phyloP scores from a whole-genome alignment of 2,329 filamentous ascomycete genomes.

The Immersiporthe knoxdaviesiana region DNA sequence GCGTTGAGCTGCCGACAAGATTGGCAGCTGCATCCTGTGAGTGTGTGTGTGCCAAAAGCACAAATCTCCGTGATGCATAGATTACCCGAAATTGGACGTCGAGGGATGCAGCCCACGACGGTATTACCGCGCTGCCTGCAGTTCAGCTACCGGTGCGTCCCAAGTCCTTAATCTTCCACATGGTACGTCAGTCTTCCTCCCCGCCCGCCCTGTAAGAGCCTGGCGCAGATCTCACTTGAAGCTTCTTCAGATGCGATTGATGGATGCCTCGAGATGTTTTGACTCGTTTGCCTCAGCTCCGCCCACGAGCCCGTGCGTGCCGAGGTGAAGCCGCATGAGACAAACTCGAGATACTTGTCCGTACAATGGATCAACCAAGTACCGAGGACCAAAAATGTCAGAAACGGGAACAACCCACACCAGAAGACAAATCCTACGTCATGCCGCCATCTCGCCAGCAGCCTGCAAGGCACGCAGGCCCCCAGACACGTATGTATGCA shows the following conservation, averaged over 20 bases:
- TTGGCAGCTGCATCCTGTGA: constrained; percentile 1
- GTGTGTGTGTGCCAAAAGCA: constrained; percentile 5
- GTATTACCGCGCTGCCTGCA: neutral
- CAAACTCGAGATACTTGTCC: neutral
- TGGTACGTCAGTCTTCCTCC: constrained; percentile 13
- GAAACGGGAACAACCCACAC: neutral
- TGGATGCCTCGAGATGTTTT: constrained; percentile 10
- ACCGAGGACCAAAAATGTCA: neutral
- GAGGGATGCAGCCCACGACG: constrained; percentile 6
- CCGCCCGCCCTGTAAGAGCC: neutral
- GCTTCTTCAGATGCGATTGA: constrained; percentile 9
- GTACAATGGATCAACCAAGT: neutral
- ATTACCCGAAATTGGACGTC: constrained; percentile 20
- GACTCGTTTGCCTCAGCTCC: constrained; percentile 1
- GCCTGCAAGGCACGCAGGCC: neutral
- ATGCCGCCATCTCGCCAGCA: neutral
- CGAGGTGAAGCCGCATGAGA: neutral
- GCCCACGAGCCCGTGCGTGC: neutral
- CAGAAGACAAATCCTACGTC: neutral
- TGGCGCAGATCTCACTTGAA: constrained; percentile 9
- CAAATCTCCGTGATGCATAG: constrained; percentile 21
- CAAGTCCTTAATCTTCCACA: constrained; percentile 23
- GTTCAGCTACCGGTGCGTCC: constrained; percentile 15
- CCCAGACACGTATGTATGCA: neutral
- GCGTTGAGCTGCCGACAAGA: neutral